phyloP scores from a whole-genome alignment of 2,329 filamentous ascomycete genomes.

The Macrophomina tecta region DNA sequence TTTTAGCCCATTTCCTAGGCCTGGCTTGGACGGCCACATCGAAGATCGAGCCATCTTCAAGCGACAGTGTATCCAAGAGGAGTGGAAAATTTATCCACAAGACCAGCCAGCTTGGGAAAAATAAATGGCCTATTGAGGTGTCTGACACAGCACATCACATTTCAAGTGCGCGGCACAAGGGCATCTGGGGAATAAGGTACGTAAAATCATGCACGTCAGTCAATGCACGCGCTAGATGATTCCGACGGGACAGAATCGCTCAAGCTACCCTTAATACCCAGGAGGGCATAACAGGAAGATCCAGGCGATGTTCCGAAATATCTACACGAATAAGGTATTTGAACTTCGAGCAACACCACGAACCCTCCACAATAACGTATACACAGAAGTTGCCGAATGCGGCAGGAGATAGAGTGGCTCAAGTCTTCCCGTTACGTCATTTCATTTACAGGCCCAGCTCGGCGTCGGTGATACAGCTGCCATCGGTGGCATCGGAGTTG shows the following conservation, averaged over 20 bases:
- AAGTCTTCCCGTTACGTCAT: neutral
- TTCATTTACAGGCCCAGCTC: constrained; percentile 19
- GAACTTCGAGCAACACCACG: neutral
- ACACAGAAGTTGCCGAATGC: constrained; percentile 7
- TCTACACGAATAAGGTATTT: constrained; percentile 19
- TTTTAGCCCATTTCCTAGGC: no score
- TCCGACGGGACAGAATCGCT: neutral
- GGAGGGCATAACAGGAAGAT: neutral
- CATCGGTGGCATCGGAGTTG: constrained; percentile 6
- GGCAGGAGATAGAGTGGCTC: neutral
- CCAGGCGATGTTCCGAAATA: constrained; percentile 6
- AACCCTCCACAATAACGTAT: neutral
- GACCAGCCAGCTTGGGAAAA: no score
- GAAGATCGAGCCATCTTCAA: no score
- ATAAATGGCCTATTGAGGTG: no score
- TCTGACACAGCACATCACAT: no score
- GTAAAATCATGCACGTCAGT: constrained; percentile 17
- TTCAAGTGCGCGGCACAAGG: neutral
- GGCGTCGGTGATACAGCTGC: constrained; percentile 24
- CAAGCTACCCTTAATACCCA: neutral
- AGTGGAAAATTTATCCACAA: no score
- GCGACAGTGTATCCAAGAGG: no score
- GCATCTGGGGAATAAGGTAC: neutral
- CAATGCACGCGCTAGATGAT: constrained; percentile 12
- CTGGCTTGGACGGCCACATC: no score